Percentiles rank a stretch among this genome's conserved stretches.
These are phyloP conservation scores for Colletotrichum tropicicola DNA, from an alignment of 2,329 filamentous ascomycete genomes.

Conservation along the genomic window DNA sequence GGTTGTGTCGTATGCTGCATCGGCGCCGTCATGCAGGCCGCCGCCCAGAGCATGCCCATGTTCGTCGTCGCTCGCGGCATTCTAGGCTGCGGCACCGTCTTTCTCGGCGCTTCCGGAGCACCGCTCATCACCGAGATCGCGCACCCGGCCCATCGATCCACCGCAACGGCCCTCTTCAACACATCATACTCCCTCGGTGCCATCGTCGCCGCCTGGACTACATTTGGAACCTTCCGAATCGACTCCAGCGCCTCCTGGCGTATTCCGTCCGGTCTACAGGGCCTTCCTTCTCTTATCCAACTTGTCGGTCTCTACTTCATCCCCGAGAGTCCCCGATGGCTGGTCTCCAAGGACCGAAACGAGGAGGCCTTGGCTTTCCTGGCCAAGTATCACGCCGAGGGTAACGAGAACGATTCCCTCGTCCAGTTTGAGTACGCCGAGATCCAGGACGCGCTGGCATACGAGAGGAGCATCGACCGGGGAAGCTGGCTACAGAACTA, in stretches of 20 bases:
- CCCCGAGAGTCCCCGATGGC: slow-evolving; percentile 43
- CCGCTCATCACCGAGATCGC: slow-evolving; percentile 43
- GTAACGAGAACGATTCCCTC: slow-evolving; percentile 53
- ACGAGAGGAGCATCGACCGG: too few relatives aligned
- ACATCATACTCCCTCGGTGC: slow-evolving; percentile 45
- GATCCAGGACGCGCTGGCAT: slow-evolving; percentile 12
- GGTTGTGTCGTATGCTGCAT: slow-evolving; percentile 44
- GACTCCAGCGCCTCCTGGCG: not conserved
- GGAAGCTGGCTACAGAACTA: too few relatives aligned
- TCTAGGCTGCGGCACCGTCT: slow-evolving; percentile 41
- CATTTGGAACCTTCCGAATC: slow-evolving; percentile 40
- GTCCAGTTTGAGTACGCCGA: slow-evolving; percentile 55
- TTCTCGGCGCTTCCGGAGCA: slow-evolving; percentile 40
- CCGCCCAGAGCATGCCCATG: slow-evolving; percentile 33
- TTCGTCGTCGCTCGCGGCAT: slow-evolving; percentile 43
- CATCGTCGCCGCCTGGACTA: slow-evolving; percentile 46
- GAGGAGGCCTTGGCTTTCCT: slow-evolving; percentile 42
- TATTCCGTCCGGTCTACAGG: slow-evolving; percentile 1
- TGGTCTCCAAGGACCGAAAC: slow-evolving; percentile 38
- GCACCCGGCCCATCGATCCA: not conserved
- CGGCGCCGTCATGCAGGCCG: slow-evolving; percentile 41
- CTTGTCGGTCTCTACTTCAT: slow-evolving; percentile 18
- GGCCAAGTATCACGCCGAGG: slow-evolving; percentile 59
- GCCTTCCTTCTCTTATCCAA: slow-evolving; percentile 3
- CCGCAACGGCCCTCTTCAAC: slow-evolving; percentile 42